Base-by-base conservation (phyloP, 352 stramenopile genomes). In the Pythium vanterpoolii region DNA sequence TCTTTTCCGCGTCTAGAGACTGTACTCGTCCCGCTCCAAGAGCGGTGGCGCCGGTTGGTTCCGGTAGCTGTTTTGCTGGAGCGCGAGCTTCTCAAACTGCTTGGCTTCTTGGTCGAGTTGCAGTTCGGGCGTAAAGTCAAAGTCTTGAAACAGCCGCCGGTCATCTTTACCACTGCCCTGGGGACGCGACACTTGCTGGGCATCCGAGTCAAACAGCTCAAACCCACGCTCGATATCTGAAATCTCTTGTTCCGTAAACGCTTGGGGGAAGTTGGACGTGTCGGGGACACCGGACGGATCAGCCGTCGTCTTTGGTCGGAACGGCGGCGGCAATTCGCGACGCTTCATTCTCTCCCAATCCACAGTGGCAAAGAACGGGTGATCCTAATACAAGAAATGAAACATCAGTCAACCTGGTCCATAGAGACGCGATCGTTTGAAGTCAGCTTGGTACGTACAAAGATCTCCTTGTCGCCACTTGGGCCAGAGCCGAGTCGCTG, bases 211-310 rank as follows among this genome's bases (percentile, higher is more conserved):
- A 26, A 64, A 56, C 16, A 74, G 28, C 44, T 77, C 83, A 38
- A 92, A 88, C 0, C 84, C 84, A 34, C 81, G 79, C 69, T 94
- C 84, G 51, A 91, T 91, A 47, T 94, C 84, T 21, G 84, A 92
- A 56, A 94, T 94, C 45, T 94, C 82, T 59, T 94, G 84, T 19
- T 90, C 84, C 40, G 84, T 94, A 46, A 94, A 94, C 11, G 84
- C 76, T 49, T 92, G 79, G 23, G 84, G 84, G 70, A 94, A 94
- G 73, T 94, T 94, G 27, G 79, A 91, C 44, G 84, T 94, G 53
- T 94, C 84, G 0, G 84, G 84, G 28, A 90, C 69, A 31, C 80
- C 84, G 18, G 79, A 76, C 14, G 79, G 77, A 40, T 94, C 84
- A 36, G 73, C 66, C 40, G 64, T 86, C 30, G 92, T 92, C 68